Evolutionary conservation across 345 rosid genomes (phyloP), one percentile per base, ranked within the genome.

Genomic region (Pistacia integerrima): DNA sequence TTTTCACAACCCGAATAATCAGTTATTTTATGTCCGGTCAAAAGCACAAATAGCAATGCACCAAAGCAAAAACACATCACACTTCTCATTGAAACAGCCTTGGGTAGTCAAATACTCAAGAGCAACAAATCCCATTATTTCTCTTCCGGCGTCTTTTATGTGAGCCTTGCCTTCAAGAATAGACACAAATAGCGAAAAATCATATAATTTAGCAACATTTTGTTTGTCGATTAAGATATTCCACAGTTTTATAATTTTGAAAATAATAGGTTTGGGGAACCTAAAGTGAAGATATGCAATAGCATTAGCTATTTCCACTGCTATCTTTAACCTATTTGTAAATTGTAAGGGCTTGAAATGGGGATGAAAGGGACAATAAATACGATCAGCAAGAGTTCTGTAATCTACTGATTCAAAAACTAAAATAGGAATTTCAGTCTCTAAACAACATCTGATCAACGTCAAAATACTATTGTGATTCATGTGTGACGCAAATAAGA

Each of bases 91-190:
- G 69, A 30, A 30, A 30, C 75, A 18, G 18, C 4, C 18, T 64
- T 69, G 64, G 1, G 41, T 56, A 1, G 0, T 6, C 0, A 22
- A 1, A 14, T 25, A 73, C 18, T 76, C 78, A 4, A 78, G 80
- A 10, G 75, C 75, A 8, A 52, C 3, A n/a, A 9, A 11, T 61
- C 61, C 67, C 0, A 0, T 0, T 20, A 64, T 64, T 18, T 76
- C 82, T 22, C 11, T 6, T 41, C 73, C 35, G 1, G 1, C 17
- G 20, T 58, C 80, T 64, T 38, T 0, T 11, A 62, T 73, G 51
- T 30, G 69, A 1, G 69, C 18, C 33, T 82, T 33, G 2, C 76
- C 82, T 73, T 64, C 73, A 44, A 80, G 85, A 76, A 76, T 69
- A 13, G 75, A 55, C 22, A 79, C 52, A 10, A 60, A 64, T 13